phyloP scores from a whole-genome alignment of 805 yeast species.

The Candida gorgasii region DNA sequence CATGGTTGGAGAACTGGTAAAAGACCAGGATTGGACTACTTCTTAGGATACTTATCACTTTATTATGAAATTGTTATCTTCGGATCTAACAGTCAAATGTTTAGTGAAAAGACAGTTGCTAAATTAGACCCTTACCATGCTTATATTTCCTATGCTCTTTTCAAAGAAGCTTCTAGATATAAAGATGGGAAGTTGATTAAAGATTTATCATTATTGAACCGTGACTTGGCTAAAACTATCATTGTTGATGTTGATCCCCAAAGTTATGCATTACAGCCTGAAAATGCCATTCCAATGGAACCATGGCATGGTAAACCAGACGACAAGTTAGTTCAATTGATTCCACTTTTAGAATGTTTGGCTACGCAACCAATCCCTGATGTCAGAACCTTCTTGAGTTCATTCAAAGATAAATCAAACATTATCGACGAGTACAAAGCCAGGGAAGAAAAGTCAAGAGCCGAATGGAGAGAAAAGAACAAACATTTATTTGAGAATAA shows the following conservation, averaged over 20 bases:
- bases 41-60: constrained; percentile 89
- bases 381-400: constrained; percentile 81
- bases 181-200: constrained; percentile 87
- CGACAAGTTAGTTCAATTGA: constrained; percentile 74
- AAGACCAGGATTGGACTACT: constrained; percentile 98
- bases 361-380: constrained; percentile 87
- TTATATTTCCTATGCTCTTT: constrained; percentile 80
- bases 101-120: constrained; percentile 78
- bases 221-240: constrained; percentile 82
- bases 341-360: constrained; percentile 91
- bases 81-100: constrained; percentile 80
- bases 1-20: constrained; percentile 98
- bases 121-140: constrained; percentile 94
- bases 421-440: constrained; percentile 78
- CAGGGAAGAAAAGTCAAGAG: constrained; percentile 76
- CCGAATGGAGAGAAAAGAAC: constrained; percentile 62
- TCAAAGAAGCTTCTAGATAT: constrained; percentile 87
- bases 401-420: constrained; percentile 65
- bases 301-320: constrained; percentile 88
- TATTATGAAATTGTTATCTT: constrained; percentile 95
- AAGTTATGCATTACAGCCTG: constrained; percentile 81
- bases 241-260: constrained; percentile 77
- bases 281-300: constrained; percentile 82
- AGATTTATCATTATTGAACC: constrained; percentile 85
- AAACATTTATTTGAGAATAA: constrained; percentile 33